phyloP scores from a whole-genome alignment of 1,284 basidiomycete species.

The Puccinia polysora region DNA sequence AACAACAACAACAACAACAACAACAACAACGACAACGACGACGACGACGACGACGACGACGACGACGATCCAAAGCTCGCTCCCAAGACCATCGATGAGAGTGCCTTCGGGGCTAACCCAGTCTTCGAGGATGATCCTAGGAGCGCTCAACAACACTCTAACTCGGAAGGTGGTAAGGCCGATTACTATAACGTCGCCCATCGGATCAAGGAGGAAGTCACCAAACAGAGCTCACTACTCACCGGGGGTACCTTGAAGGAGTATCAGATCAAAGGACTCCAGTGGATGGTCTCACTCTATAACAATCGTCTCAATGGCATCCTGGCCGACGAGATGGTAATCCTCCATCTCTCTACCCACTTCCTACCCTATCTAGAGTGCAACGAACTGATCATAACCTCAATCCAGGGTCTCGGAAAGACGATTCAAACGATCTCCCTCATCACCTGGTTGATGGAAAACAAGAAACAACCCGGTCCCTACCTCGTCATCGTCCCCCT shows the following conservation, averaged over 20 bases:
- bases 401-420: constrained; percentile 55
- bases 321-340: constrained; percentile 58
- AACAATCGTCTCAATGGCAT: constrained; percentile 94
- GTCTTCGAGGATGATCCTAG: constrained; percentile 57
- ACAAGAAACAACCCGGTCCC: constrained; percentile 83
- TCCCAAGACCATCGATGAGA: constrained; percentile 48
- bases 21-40: no score
- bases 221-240: constrained; percentile 75
- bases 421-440: constrained; percentile 82
- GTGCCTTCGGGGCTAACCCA: constrained; percentile 50
- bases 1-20: neutral
- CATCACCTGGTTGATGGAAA: constrained; percentile 90
- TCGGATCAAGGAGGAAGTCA: constrained; percentile 80
- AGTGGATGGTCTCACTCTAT: constrained; percentile 92
- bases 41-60: no score
- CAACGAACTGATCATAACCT: neutral
- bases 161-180: constrained; percentile 65
- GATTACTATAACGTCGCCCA: constrained; percentile 98
- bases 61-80: no score
- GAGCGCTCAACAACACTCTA: constrained; percentile 57
- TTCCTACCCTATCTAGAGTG: neutral
- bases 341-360: constrained; percentile 47
- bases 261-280: constrained; percentile 89
- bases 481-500: constrained; percentile 97
- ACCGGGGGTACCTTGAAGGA: constrained; percentile 65